phyloP scores from a whole-genome alignment of 108 stramenopile species.

The Cyclotella cryptica region DNA sequence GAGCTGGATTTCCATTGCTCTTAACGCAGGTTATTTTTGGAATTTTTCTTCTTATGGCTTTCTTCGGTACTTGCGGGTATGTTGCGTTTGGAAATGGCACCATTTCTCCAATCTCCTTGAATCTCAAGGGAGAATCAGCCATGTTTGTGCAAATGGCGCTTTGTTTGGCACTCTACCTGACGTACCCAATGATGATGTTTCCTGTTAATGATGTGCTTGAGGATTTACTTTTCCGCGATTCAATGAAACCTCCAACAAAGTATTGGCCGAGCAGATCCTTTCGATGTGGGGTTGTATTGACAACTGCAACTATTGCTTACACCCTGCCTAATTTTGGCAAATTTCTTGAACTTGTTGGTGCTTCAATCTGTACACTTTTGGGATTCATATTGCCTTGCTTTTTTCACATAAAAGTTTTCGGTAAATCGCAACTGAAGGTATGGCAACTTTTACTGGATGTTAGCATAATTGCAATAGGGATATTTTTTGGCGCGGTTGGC shows the following conservation, averaged over 20 bases:
- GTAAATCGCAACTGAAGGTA: conserved; percentile 48
- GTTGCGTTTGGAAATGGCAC: conserved; percentile 67
- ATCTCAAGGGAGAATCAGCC: conserved; percentile 58
- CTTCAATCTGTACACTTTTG: conserved; percentile 75
- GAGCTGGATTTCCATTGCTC: conserved; percentile 56
- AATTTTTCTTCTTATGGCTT: conserved; percentile 72
- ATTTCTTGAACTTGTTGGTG: conserved; percentile 73
- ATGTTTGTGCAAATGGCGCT: conserved; percentile 76
- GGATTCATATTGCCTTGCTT: conserved; percentile 76
- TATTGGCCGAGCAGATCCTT: conserved; percentile 27
- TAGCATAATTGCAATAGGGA: conserved; percentile 60
- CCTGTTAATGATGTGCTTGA: conserved; percentile 69
- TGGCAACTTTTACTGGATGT: conserved; percentile 55
- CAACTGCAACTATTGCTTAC: conserved; percentile 69
- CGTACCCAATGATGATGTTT: conserved; percentile 90
- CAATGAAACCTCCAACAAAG: conserved; percentile 31
- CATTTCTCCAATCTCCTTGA: conserved; percentile 74
- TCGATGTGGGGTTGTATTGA: conserved; percentile 56
- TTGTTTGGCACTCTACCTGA: conserved; percentile 76
- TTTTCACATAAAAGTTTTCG: conserved; percentile 72
- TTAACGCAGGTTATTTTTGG: conserved; percentile 52
- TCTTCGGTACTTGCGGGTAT: conserved; percentile 77
- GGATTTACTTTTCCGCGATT: conserved; percentile 19
- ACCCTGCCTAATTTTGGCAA: conserved; percentile 76
- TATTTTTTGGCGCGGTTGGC: conserved; percentile 67